Evolutionary conservation across 331 rosid genomes (phyloP), one percentile per base, ranked within the genome.

Genomic region (Arachis monticola): DNA sequence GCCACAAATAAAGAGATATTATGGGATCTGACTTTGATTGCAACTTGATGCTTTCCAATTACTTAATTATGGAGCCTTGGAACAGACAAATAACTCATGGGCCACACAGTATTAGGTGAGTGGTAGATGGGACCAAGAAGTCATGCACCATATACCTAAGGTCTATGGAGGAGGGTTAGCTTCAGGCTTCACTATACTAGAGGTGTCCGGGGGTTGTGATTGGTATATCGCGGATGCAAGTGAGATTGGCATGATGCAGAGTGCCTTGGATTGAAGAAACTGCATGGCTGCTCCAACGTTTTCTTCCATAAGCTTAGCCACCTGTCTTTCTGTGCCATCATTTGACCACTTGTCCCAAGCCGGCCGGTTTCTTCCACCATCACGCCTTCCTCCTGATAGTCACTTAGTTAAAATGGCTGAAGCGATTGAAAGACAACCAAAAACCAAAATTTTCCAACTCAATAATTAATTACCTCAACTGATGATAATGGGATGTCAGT

Each of bases 261-360:
- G 97, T 6, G 96, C 93, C 90, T 95, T 95, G 6, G 97, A 85
- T 85, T 95, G 97, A 82, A 95, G 97, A 76, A 95, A 85, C 68
- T 95, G 99, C 99, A 95, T 92, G 27, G 99, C 99, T 0, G 93
- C 81, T 55, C 97, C 99, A 6, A 95, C 97, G 6, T 95, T 92
- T 80, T 95, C 99, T 83, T 95, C 99, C 99, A 95, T 95, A 5
- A 95, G 93, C 85, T 95, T 92, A 9, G 97, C 93, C 0, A 95
- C 99, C 75, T 95, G 97, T 55, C 88, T 82, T 81, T 95, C 99
- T 0, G 97, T 95, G 74, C 97, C 97, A 42, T 88, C 99, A 10
- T 87, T 90, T 8, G 97, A 92, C 96, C 97, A 95, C 80, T 92
- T 95, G 72, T 95, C 99, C 99, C 99, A 90, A 12, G 92, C 97